Conservation (phyloP, 192 early-diverging fungal species). For the Diversispora eburnea region DNA sequence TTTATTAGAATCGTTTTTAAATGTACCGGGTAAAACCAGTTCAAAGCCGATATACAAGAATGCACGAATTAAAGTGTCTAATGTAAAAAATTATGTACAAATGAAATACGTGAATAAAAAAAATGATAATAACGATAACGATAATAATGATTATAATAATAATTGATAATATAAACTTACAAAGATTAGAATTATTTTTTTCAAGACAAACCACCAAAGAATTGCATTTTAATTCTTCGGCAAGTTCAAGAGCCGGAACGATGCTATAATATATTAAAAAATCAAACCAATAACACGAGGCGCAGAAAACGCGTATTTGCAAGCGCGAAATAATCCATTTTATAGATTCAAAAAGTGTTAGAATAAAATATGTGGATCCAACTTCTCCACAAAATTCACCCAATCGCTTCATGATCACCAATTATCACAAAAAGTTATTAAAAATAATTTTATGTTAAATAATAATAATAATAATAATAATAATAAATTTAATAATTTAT, state of each 20-base stretch:
- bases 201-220: conserved; percentile 21
- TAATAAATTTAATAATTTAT: no score
- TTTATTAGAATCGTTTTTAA: background rate
- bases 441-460: background rate
- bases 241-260: conserved; percentile 19
- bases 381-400: background rate
- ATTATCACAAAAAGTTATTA: background rate
- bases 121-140: background rate
- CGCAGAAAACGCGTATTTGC: no score
- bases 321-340: background rate
- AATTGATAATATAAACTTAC: conserved; percentile 12
- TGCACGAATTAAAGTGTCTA: background rate
- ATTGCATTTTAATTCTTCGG: conserved; percentile 22
- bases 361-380: conserved; percentile 6
- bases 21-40: background rate
- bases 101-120: background rate
- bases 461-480: background rate
- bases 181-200: background rate
- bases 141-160: background rate
- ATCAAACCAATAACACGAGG: background rate
- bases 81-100: background rate
- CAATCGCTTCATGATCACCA: background rate
- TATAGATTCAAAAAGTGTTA: conserved; percentile 6
- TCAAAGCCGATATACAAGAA: conserved; percentile 26
- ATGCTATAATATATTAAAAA: conserved; percentile 8